phyloP scores from a whole-genome alignment of 1,139 yeast genomes.

The Kazachstania sp. region DNA sequence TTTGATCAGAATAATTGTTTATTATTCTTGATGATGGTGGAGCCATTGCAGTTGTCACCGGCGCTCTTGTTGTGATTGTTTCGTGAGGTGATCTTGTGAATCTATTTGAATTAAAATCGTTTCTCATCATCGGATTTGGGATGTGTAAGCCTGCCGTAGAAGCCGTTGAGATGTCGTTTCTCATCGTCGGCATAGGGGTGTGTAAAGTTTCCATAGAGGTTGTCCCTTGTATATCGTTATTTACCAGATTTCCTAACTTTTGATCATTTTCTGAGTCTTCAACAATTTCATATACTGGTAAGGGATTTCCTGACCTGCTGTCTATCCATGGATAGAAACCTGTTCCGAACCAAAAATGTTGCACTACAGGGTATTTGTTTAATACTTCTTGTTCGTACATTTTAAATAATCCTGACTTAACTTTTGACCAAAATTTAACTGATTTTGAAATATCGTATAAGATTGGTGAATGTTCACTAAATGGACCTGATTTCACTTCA shows the following conservation, averaged over 20 bases:
- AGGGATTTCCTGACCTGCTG: constrained; percentile 19
- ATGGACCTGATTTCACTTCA: constrained; percentile 69
- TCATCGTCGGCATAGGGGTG: no score
- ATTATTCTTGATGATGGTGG: constrained; percentile 9
- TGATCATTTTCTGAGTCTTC: no score
- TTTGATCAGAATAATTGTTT: not conserved
- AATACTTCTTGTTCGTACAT: constrained; percentile 82
- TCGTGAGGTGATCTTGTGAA: not conserved
- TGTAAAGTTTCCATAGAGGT: no score
- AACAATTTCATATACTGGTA: constrained; percentile 29
- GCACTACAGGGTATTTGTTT: constrained; percentile 80
- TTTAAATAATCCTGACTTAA: constrained; percentile 60
- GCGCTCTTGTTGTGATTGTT: not conserved
- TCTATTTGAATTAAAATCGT: not conserved
- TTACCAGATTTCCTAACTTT: no score
- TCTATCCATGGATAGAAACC: constrained; percentile 61
- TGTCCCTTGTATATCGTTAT: no score
- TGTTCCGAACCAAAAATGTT: constrained; percentile 85
- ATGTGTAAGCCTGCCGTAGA: no score
- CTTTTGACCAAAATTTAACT: constrained; percentile 64
- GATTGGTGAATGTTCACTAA: constrained; percentile 81
- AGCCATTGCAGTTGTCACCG: no score
- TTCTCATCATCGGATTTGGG: not conserved
- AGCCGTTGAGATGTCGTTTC: no score
- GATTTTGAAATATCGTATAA: constrained; percentile 61